Evolutionary conservation across 345 rosid species (phyloP), one percentile per base, ranked within the genome.

Genomic region (Eucalyptus curtisii): DNA sequence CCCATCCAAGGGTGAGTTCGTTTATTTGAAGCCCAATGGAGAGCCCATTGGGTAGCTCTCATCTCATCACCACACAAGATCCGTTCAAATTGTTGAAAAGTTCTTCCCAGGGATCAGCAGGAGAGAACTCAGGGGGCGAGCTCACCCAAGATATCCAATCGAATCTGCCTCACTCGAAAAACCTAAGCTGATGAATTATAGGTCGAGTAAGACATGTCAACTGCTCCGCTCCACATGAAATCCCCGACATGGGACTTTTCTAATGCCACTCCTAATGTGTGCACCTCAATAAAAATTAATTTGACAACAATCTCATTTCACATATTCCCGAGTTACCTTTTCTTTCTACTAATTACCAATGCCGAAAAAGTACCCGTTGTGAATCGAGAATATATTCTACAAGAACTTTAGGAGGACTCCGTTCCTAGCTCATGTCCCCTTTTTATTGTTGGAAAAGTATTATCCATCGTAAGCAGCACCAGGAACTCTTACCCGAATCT

Each of bases 361-460:
- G 45, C 3, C 3, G 3, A 71, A 19, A 22, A 37, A 20, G 27
- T 24, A 10, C 14, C 14, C 8, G 0, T 19, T 1, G 45, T 37
- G 82, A 71, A 37, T 5, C 8, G 0, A 37, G 45, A 71, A 71
- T 19, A 5, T 20, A 5, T 37, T 71, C 45, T 11, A 19, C 3
- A 19, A 33, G 42, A 71, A 37, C 25, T 19, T 37, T 37, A 71
- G 25, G 45, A 37, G 45, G 45, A 19, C 40, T 37, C 82, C 25
- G 5, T 37, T 71, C 82, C 81, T 71, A 37, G 82, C 27, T 71
- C 27, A 37, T 37, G 82, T 37, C 42, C 7, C 45, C 45, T 5
- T 71, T 71, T 19, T 42, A 71, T 33, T 19, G 2, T 19, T 37
- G 27, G 82, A 71, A 37, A 37, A 19, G 7, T 37, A 19, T 37